phyloP scores from a whole-genome alignment of 1,139 yeast species.

The Debaryomyces sp. region DNA sequence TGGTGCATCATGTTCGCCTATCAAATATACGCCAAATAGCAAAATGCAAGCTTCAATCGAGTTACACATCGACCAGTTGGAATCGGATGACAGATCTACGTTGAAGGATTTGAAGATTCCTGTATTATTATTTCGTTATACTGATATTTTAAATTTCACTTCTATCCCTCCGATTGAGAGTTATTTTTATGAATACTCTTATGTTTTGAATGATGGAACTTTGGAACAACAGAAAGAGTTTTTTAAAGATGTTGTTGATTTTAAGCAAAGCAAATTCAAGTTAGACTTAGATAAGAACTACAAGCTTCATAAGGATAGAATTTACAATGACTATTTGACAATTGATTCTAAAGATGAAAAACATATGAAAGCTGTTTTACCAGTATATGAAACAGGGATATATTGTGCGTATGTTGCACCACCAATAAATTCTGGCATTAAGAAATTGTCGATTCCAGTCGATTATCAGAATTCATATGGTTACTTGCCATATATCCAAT shows the following conservation, averaged over 20 bases:
- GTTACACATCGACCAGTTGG: neutral
- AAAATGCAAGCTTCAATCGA: constrained; percentile 10
- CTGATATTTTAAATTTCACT: constrained; percentile 26
- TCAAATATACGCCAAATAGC: constrained; percentile 5
- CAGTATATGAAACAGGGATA: constrained; percentile 29
- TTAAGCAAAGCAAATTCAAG: constrained; percentile 13
- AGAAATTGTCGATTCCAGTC: constrained; percentile 21
- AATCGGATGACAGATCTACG: neutral
- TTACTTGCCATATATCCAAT: constrained; percentile 23
- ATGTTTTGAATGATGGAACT: neutral
- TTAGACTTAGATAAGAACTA: constrained; percentile 8
- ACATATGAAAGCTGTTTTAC: constrained; percentile 15
- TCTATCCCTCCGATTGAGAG: constrained; percentile 23
- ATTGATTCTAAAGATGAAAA: constrained; percentile 12
- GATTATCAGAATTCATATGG: constrained; percentile 30
- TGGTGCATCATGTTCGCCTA: constrained; percentile 11
- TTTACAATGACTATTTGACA: constrained; percentile 14
- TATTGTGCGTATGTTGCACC: constrained; percentile 40
- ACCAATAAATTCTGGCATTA: constrained; percentile 16
- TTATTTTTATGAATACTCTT: constrained; percentile 14
- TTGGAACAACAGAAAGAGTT: constrained; percentile 13
- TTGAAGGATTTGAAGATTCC: constrained; percentile 20
- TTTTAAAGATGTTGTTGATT: constrained; percentile 17
- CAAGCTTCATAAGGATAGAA: constrained; percentile 8
- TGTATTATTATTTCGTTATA: constrained; percentile 27